A percentile compares a stretch with the other conserved stretches of the same genome.
Evolutionary conservation across 495 filamentous ascomycete species (phyloP).

Genomic region (Xylaria venustula): DNA sequence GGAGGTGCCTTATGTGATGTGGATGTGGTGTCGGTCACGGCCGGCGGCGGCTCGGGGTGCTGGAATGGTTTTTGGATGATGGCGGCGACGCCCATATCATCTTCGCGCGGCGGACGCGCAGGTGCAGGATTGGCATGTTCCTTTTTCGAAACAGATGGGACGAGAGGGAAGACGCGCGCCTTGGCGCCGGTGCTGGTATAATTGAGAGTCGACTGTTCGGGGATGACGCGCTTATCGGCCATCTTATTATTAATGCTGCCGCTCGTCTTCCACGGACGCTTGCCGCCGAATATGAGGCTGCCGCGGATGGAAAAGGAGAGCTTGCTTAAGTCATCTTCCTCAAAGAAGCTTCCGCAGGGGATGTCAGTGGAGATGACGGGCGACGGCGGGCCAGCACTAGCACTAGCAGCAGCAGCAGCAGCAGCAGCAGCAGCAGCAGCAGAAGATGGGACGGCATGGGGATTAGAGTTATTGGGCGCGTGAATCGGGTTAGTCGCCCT

Average conservation of each 20-base stretch:
- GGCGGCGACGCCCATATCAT: slow-evolving; percentile 19
- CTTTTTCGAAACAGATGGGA: slow-evolving; percentile 12
- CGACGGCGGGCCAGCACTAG: slow-evolving; percentile 15
- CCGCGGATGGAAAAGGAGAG: slow-evolving; percentile 60
- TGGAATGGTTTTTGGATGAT: slow-evolving; percentile 14
- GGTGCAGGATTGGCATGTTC: slow-evolving; percentile 8
- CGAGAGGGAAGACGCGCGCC: slow-evolving; percentile 28
- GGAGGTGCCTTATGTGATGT: slow-evolving; percentile 29
- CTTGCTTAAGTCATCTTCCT: slow-evolving; percentile 47
- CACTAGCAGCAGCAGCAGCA: not conserved
- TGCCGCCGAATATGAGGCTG: slow-evolving; percentile 63
- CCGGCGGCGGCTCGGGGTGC: slow-evolving; percentile 20
- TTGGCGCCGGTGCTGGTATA: slow-evolving; percentile 11
- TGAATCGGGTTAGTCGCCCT: slow-evolving; percentile 13
- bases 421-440: not conserved
- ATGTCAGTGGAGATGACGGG: slow-evolving; percentile 52
- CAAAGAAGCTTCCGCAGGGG: slow-evolving; percentile 51
- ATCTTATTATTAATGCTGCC: slow-evolving; percentile 13
- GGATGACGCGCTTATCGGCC: slow-evolving; percentile 12
- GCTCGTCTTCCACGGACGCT: slow-evolving; percentile 34
- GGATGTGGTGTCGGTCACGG: slow-evolving; percentile 18
- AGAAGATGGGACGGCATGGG: not conserved
- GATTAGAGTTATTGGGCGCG: slow-evolving; percentile 1
- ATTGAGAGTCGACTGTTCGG: slow-evolving; percentile 17
- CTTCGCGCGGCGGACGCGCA: slow-evolving; percentile 17